Evolutionary conservation across 192 early-diverging fungal genomes (phyloP).

Genomic region (Backusella macrospora): DNA sequence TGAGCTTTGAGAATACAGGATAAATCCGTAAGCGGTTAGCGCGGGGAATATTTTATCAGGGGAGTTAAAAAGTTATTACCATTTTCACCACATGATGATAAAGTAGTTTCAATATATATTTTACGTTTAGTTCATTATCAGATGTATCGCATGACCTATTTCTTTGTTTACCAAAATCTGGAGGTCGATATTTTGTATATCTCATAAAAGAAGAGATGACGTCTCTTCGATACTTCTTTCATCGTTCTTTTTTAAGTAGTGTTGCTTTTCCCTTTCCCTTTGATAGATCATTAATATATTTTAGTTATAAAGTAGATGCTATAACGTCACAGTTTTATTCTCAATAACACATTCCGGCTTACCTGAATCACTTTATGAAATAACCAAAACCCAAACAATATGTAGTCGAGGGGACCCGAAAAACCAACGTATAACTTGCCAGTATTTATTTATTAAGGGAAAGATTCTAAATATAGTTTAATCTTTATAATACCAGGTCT

Average conservation of each 20-base stretch:
- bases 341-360: slow-evolving; percentile 7
- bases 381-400: background rate
- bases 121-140: background rate
- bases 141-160: slow-evolving; percentile 10
- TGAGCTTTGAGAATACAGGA: background rate
- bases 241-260: background rate
- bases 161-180: slow-evolving; percentile 1
- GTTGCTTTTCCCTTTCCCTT: background rate
- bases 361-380: slow-evolving; percentile 8
- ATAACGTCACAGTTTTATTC: background rate
- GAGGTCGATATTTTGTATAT: background rate
- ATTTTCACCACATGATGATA: slow-evolving; percentile 9
- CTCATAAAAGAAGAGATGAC: background rate
- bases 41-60: background rate
- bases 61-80: slow-evolving; percentile 7
- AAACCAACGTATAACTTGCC: background rate
- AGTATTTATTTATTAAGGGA: slow-evolving; percentile 15
- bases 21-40: background rate
- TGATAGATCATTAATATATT: background rate
- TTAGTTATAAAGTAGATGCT: background rate
- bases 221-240: slow-evolving; percentile 5
- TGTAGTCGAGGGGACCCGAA: background rate
- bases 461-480: slow-evolving; percentile 5
- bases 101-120: slow-evolving; percentile 8
- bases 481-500: background rate